A percentile compares a stretch with the other conserved stretches of the same genome.
Evolutionary conservation across 805 yeast genomes (phyloP).

Genomic region (Isabelozyma heimii): DNA sequence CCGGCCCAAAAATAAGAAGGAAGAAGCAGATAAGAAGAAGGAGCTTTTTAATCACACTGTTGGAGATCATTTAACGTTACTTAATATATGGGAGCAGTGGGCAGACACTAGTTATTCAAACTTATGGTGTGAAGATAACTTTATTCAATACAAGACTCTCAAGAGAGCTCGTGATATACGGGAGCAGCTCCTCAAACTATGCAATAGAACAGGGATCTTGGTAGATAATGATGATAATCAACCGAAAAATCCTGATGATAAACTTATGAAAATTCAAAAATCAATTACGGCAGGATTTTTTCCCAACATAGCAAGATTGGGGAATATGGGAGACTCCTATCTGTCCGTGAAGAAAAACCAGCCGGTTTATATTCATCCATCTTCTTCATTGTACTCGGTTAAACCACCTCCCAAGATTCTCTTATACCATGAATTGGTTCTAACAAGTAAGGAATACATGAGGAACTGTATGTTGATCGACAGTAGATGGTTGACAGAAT

Average conservation of each 20-base stretch:
- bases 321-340: conserved; percentile 66
- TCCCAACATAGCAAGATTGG: conserved; percentile 59
- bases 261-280: conserved; percentile 41
- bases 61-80: conserved; percentile 79
- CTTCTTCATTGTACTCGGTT: conserved; percentile 61
- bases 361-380: conserved; percentile 82
- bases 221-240: conserved; percentile 24
- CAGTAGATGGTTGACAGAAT: conserved; percentile 69
- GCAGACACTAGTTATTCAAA: conserved; percentile 59
- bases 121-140: conserved; percentile 85
- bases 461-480: conserved; percentile 71
- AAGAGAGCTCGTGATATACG: conserved; percentile 67
- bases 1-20: conserved; percentile 65
- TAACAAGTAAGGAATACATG: conserved; percentile 88
- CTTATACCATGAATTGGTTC: conserved; percentile 77
- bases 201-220: conserved; percentile 50
- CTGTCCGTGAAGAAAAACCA: conserved; percentile 64
- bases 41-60: conserved; percentile 51
- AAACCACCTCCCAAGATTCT: conserved; percentile 75
- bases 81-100: conserved; percentile 81
- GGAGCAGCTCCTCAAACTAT: conserved; percentile 62
- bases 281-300: conserved; percentile 68
- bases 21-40: conserved; percentile 63
- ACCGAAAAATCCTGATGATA: conserved; percentile 11
- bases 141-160: conserved; percentile 72